Evolutionary conservation across 192 early-diverging fungal species (phyloP), one percentile per base, ranked within the genome.

Genomic region (Thamnidium elegans): DNA sequence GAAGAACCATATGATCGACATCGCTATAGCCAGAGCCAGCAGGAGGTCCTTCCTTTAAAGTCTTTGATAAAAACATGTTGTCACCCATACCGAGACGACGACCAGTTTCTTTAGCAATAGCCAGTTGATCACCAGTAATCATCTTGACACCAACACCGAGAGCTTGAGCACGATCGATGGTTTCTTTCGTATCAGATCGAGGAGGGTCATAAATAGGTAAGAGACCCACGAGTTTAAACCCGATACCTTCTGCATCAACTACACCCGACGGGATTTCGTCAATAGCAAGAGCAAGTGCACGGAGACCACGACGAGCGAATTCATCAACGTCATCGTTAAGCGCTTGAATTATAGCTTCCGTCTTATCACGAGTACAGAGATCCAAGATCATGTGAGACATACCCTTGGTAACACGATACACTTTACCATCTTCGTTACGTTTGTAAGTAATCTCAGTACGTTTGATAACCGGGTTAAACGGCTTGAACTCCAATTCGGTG

Each of bases 111-210:
- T 81, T 91, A 11, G 82, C 88, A 64, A 86, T 85, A 32, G 83
- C 85, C 36, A 87, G 77, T 78, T 94, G 92, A 79, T 96, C 94
- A 73, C 70, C 94, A 62, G 94, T 96, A 73, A 96, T 91, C 94
- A 96, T 96, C 84, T 94, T 94, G 74, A 96, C 90, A 69, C 85
- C 65, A 34, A 91, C 84, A 72, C 89, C 89, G 50, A 89, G 84
- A 55, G 80, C 84, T 59, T 81, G 78, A 68, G 86, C 84, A 56
- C 85, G 86, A 55, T 86, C 83, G 64, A 91, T 89, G 54, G 89
- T 91, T 68, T 89, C 87, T 82, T 87, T 88, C 65, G 89, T 88
- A 70, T 91, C 89, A 61, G 85, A 81, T 56, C 89, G 83, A 20
- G 89, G 89, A n/a, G 89, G 89, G 76, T 91, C 89, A 67, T 85